Base-by-base conservation (phyloP, 176 grass and related monocot species). In the Cenchrus americanus region DNA sequence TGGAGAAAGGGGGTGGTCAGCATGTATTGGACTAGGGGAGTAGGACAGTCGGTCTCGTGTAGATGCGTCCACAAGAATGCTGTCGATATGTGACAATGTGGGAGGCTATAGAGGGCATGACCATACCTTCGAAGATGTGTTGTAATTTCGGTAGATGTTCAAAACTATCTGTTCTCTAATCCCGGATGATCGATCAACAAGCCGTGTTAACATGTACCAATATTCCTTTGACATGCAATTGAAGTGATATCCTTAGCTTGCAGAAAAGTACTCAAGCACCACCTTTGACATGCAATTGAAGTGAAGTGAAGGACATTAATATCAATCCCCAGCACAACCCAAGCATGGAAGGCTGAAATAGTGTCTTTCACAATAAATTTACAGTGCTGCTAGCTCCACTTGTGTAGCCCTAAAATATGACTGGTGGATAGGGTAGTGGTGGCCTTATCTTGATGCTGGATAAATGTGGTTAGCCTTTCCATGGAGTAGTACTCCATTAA, bases 1-100 rank as follows among this genome's bases (percentile, higher is more conserved):
- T 37, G 34, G 34, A 37, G 48, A 8, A 51, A 52, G 24, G 49
- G 49, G 3, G 8, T 32, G 26, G 71, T 53, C 48, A 19, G 13
- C 68, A 41, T 74, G 66, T 87, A 84, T 78, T 89, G 82, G 85
- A 77, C 83, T 86, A 87, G 83, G 66, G 49, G 34, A 37, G 49
- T 88, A 85, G 82, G 71, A 53, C 7, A 52, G 74, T 67, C 43
- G 52, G 80, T 85, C 63, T 76, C 69, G 10, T 74, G 71, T 88
- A 88, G 92, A 66, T 44, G 66, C 86, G 58, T 53, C 3, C 9
- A 13, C 44, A 32, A 68, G 60, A 89, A 85, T 83, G 90, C 44
- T 84, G 83, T 73, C 79, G 66, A 75, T 68, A 87, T 92, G 85
- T 87, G 86, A 83, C 83, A 83, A 70, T 49, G 19, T 61, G 62